phyloP scores from a whole-genome alignment of 2,329 filamentous ascomycete species.

The Aspergillus pseudoglaucus region DNA sequence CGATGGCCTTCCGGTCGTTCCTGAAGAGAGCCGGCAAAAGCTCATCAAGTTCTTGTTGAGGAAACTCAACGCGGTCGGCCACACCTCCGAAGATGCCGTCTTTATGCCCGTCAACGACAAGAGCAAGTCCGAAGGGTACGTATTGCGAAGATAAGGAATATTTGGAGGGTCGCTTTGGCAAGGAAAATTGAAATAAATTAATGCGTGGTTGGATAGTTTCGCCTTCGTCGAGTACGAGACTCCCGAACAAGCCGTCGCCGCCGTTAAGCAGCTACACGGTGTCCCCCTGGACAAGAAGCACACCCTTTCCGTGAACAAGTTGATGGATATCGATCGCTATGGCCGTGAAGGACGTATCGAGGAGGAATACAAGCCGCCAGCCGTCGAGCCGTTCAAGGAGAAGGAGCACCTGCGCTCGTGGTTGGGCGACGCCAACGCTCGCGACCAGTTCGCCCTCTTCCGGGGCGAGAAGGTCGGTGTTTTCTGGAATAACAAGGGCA shows the following conservation, averaged over 20 bases:
- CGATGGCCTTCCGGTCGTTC: slow-evolving; percentile 86
- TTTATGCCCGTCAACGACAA: slow-evolving; percentile 91
- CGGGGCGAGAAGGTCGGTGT: slow-evolving; percentile 86
- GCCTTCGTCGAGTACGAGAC: slow-evolving; percentile 96
- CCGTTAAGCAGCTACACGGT: slow-evolving; percentile 80
- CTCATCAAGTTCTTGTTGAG: slow-evolving; percentile 92
- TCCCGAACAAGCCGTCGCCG: slow-evolving; percentile 79
- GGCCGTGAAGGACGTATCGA: slow-evolving; percentile 89
- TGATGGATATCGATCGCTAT: slow-evolving; percentile 95
- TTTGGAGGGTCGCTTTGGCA: not conserved
- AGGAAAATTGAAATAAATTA: slow-evolving; percentile 7
- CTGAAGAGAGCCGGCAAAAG: slow-evolving; percentile 85
- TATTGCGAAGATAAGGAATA: slow-evolving; percentile 12
- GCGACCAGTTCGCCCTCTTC: slow-evolving; percentile 95
- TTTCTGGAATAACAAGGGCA: slow-evolving; percentile 98
- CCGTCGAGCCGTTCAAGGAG: slow-evolving; percentile 77
- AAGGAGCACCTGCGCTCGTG: slow-evolving; percentile 94
- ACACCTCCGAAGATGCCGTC: slow-evolving; percentile 76
- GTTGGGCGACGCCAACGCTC: slow-evolving; percentile 78
- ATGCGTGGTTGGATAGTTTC: slow-evolving; percentile 53
- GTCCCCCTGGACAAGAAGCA: slow-evolving; percentile 94
- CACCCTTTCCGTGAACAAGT: slow-evolving; percentile 91
- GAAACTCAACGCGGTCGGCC: slow-evolving; percentile 82
- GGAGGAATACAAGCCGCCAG: slow-evolving; percentile 77
- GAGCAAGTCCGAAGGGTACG: slow-evolving; percentile 78